These are phyloP conservation scores for Passiflora organensis DNA, from an alignment of 345 rosid genomes.

Conservation along the genomic window DNA sequence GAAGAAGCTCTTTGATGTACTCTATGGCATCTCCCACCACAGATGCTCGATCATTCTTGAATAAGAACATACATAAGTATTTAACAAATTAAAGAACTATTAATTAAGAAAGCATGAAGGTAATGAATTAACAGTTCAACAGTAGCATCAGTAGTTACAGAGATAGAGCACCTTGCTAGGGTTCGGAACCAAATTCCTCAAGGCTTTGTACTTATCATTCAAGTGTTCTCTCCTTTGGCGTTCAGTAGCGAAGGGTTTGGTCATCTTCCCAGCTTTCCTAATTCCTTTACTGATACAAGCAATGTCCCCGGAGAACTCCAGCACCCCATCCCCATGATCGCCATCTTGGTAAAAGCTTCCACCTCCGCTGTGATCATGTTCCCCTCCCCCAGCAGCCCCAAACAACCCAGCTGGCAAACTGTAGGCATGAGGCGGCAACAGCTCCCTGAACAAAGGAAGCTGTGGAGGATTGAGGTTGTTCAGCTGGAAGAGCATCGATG, in stretches of 20 bases:
- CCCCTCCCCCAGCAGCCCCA: slow-evolving; percentile 25
- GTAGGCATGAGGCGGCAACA: slow-evolving; percentile 38
- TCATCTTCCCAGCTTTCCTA: slow-evolving; percentile 38
- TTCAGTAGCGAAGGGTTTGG: slow-evolving; percentile 59
- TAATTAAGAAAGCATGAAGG: too few relatives aligned
- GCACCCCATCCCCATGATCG: slow-evolving; percentile 26
- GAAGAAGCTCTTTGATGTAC: slow-evolving; percentile 66
- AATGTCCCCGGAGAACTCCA: slow-evolving; percentile 48
- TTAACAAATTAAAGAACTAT: too few relatives aligned
- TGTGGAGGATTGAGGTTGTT: background rate
- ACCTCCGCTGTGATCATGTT: too few relatives aligned
- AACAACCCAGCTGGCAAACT: slow-evolving; percentile 32
- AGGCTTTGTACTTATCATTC: slow-evolving; percentile 49
- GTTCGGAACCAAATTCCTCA: slow-evolving; percentile 62
- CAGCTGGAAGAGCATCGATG: background rate
- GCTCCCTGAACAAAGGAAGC: slow-evolving; percentile 37
- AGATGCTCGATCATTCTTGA: slow-evolving; percentile 75
- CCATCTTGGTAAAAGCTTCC: slow-evolving; percentile 38
- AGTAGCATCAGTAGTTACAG: too few relatives aligned
- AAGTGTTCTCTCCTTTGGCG: slow-evolving; percentile 61
- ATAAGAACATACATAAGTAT: background rate
- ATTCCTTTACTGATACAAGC: slow-evolving; percentile 36
- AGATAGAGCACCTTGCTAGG: slow-evolving; percentile 56
- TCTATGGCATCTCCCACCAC: slow-evolving; percentile 72
- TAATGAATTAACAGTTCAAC: too few relatives aligned